These are phyloP conservation scores for Suhomyces pyralidae DNA, from an alignment of 805 yeast species.

Conservation along the genomic window DNA sequence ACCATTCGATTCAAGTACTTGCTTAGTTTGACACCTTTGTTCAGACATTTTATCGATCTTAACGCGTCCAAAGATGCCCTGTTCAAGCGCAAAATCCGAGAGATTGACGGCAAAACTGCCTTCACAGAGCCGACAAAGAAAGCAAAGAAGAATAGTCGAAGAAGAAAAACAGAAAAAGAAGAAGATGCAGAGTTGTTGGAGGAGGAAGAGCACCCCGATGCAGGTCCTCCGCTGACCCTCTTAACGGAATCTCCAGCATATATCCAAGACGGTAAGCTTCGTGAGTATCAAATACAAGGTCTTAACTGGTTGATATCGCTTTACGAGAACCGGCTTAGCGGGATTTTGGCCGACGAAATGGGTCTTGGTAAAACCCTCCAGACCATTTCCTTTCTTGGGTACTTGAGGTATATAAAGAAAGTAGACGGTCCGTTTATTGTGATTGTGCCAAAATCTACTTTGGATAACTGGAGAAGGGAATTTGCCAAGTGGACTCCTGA, in stretches of 20 bases:
- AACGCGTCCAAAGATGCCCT: constrained; percentile 75
- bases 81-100: constrained; percentile 58
- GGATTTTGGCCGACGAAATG: constrained; percentile 97
- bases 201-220: constrained; percentile 65
- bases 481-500: constrained; percentile 96
- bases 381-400: constrained; percentile 89
- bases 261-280: constrained; percentile 63
- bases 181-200: constrained; percentile 90
- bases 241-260: constrained; percentile 83
- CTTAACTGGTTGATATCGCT: constrained; percentile 90
- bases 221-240: constrained; percentile 54
- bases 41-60: constrained; percentile 82
- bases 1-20: constrained; percentile 78
- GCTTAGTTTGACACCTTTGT: constrained; percentile 77
- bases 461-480: constrained; percentile 96
- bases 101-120: constrained; percentile 50
- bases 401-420: constrained; percentile 70
- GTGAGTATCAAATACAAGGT: constrained; percentile 95
- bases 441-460: constrained; percentile 91
- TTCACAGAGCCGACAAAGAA: constrained; percentile 28
- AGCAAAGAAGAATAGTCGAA: constrained; percentile 39
- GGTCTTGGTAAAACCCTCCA: constrained; percentile 96
- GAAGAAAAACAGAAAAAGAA: constrained; percentile 89
- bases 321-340: constrained; percentile 84
- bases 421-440: constrained; percentile 89